Evolutionary conservation across 2,329 filamentous ascomycete genomes (phyloP).

Genomic region (Paraphaeosphaeria sporulosa): DNA sequence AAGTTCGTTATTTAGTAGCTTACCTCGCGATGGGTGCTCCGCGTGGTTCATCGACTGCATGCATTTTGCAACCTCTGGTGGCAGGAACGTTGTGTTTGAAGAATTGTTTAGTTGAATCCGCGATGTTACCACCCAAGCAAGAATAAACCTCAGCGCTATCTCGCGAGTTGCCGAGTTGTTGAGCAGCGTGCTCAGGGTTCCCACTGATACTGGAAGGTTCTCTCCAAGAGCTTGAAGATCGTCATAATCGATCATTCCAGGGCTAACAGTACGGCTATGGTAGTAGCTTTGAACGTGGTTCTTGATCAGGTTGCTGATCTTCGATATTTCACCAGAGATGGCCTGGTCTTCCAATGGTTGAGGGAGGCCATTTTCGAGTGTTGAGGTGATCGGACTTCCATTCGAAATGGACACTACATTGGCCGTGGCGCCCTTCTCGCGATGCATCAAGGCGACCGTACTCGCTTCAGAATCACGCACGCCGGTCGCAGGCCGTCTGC

Average conservation of each 20-base stretch:
- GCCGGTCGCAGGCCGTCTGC: conserved; percentile 11
- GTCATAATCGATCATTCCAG: conserved; percentile 31
- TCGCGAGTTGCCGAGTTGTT: conserved; percentile 35
- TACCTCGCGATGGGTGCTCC: conserved; percentile 25
- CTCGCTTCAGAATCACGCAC: conserved; percentile 23
- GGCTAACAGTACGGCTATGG: conserved; percentile 28
- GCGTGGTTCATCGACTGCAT: conserved; percentile 26
- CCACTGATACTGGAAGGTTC: conserved; percentile 30
- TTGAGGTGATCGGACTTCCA: conserved; percentile 16
- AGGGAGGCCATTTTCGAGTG: conserved; percentile 29
- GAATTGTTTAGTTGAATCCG: conserved; percentile 27
- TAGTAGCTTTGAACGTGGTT: conserved; percentile 50
- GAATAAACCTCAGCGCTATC: conserved; percentile 39
- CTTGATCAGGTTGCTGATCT: conserved; percentile 44
- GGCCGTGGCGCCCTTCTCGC: conserved; percentile 27
- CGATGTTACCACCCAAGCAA: conserved; percentile 41
- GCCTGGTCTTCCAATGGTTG: conserved; percentile 45
- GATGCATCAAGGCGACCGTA: conserved; percentile 22
- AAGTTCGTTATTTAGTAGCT: background rate
- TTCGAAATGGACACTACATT: conserved; percentile 22
- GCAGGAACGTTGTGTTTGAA: conserved; percentile 33
- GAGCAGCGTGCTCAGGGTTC: conserved; percentile 37
- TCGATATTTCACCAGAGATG: conserved; percentile 41
- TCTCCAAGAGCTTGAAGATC: conserved; percentile 32
- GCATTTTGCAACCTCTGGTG: conserved; percentile 33